Base-by-base conservation (phyloP, 306 rosid species). In the Sicyos edulis region DNA sequence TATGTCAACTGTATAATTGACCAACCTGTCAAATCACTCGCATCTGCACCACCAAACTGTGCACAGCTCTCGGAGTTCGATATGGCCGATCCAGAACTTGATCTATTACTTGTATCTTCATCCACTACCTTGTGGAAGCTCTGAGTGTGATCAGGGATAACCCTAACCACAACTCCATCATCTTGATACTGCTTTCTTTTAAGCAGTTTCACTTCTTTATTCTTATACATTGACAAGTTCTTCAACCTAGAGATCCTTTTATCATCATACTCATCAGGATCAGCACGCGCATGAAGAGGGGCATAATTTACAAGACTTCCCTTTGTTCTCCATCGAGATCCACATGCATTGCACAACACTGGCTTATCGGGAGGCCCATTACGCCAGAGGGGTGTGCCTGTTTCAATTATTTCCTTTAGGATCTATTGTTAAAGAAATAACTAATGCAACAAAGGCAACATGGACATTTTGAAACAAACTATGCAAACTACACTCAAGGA, bases 321-420 rank as follows among this genome's bases (percentile, higher is more conserved):
- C 84, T 95, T 95, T 15, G 99, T 95, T 86, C 99, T 95, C 99
- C 99, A 95, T 66, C 99, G 95, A 76, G 99, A 95, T 14, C 99
- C 99, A 70, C 99, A 95, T 26, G 99, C 99, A 83, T 95, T 95
- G 92, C 99, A 95, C 74, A 95, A 84, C 42, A 95, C 90, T 75
- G 97, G 97, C 87, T 95, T 95, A 77, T 95, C 97, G 1, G 96
- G 92, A 72, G 99, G 99, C 17, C 99, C 99, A 60, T 95, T 95
- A 67, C 99, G 97, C 99, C 99, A 95, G 68, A 95, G 97, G 29
- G 99, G 99, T 66, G 99, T 95, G 87, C 92, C 99, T 95, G 84
- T 86, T 78, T 71, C 85, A 59, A 13, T 45, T 45, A 16, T 73
- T 22, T 19, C 21, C 32, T 17, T 75, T 57, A 75, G 59, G 72